A percentile compares a stretch with the other conserved stretches of the same genome.
Conservation (phyloP, 2,329 filamentous ascomycete genomes). For the Fusarium sp. region DNA sequence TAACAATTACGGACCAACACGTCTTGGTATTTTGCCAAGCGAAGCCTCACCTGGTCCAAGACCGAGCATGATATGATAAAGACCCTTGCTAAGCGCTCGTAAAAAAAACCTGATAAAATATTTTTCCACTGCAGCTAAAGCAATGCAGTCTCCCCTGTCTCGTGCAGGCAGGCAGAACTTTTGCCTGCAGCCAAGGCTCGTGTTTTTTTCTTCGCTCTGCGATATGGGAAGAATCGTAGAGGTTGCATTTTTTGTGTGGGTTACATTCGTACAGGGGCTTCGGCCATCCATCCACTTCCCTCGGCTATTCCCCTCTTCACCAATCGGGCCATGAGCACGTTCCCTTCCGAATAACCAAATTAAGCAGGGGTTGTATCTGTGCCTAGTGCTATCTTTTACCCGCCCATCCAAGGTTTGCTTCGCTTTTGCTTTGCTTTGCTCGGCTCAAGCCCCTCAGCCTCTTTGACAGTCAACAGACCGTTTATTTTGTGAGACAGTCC, state of each 20-base stretch:
- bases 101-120: slow-evolving; percentile 5
- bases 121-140: slow-evolving; percentile 6
- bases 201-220: slow-evolving; percentile 10
- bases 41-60: neutral
- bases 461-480: neutral
- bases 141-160: neutral
- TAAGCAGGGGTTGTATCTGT: neutral
- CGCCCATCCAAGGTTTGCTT: neutral
- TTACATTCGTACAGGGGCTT: neutral
- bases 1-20: neutral
- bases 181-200: slow-evolving; percentile 27
- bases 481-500: neutral
- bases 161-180: slow-evolving; percentile 21
- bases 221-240: neutral
- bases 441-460: neutral
- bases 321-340: neutral
- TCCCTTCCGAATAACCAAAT: neutral
- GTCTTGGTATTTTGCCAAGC: neutral
- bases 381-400: neutral
- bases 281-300: neutral
- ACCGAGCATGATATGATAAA: neutral
- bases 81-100: slow-evolving; percentile 1
- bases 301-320: slow-evolving; percentile 6
- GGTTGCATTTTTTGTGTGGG: neutral
- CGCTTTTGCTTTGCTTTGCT: neutral